Conservation (phyloP, 2,329 filamentous ascomycete species). For the Exophiala sp. region DNA sequence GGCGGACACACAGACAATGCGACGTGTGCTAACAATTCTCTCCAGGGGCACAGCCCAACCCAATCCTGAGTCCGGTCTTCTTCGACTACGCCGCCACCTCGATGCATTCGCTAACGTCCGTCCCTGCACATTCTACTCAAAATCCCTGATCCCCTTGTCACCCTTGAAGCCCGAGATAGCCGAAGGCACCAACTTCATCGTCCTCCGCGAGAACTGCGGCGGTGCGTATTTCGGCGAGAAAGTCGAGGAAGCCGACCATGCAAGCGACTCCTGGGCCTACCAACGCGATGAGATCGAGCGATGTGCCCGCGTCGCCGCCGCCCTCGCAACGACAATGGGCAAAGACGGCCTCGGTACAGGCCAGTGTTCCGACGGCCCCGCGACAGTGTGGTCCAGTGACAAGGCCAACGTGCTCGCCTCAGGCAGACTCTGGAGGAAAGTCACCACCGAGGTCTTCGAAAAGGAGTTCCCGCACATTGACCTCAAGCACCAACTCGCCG, state of each 20-base stretch:
- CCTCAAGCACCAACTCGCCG: constrained; percentile 95
- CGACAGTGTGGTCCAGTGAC: constrained; percentile 48
- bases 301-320: constrained; percentile 46
- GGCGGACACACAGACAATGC: constrained; percentile 29
- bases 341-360: constrained; percentile 23
- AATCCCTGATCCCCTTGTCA: constrained; percentile 35
- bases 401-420: constrained; percentile 55
- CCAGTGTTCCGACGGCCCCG: constrained; percentile 17
- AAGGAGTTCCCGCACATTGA: constrained; percentile 95
- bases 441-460: constrained; percentile 32
- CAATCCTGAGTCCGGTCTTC: constrained; percentile 27
- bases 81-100: constrained; percentile 26
- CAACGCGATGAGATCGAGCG: constrained; percentile 46
- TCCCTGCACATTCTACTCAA: constrained; percentile 47
- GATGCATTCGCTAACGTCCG: constrained; percentile 51
- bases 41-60: constrained; percentile 26
- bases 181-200: constrained; percentile 73
- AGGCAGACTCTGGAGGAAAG: constrained; percentile 48
- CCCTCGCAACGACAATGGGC: constrained; percentile 39
- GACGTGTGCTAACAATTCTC: background rate
- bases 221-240: constrained; percentile 47
- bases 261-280: constrained; percentile 51
- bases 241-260: constrained; percentile 42
- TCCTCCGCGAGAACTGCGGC: constrained; percentile 43
- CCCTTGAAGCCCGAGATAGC: constrained; percentile 48